Conservation (phyloP, 371 early-diverging fungal species). For the Chytridium lagenaria region DNA sequence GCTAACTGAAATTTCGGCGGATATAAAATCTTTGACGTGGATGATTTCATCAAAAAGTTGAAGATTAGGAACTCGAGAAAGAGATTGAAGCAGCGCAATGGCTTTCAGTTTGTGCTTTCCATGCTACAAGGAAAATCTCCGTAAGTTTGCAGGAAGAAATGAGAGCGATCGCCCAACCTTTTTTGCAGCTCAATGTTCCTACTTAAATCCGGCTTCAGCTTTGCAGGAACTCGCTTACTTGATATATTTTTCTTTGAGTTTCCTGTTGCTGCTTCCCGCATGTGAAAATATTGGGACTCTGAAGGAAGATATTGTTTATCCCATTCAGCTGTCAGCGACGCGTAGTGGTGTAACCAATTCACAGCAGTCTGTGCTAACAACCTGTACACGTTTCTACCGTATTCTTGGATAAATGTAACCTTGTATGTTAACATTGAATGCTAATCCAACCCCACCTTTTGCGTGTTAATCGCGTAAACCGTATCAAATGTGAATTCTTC, state of each 20-base stretch:
- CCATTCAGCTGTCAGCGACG: not conserved
- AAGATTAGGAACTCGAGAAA: not conserved
- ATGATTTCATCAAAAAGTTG: not conserved
- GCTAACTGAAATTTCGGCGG: not conserved
- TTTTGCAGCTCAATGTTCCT: not conserved
- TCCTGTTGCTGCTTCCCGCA: not conserved
- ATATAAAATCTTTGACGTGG: not conserved
- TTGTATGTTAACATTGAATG: too few relatives aligned
- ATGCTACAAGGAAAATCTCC: not conserved
- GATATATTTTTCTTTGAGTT: not conserved
- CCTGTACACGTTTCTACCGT: not conserved
- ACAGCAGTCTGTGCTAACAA: not conserved
- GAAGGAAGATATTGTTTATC: not conserved
- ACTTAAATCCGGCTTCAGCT: not conserved
- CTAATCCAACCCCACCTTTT: too few relatives aligned
- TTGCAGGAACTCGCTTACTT: not conserved
- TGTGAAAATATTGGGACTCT: not conserved
- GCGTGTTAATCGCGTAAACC: not conserved
- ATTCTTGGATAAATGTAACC: not conserved
- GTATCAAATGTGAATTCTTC: slow-evolving; percentile 3
- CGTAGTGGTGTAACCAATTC: not conserved
- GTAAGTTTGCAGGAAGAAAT: not conserved
- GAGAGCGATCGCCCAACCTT: not conserved
- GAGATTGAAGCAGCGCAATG: not conserved
- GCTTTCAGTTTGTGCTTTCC: not conserved